These are phyloP conservation scores for Colletotrichum lindemuthianum DNA, from an alignment of 2,329 filamentous ascomycete species.

Conservation along the genomic window DNA sequence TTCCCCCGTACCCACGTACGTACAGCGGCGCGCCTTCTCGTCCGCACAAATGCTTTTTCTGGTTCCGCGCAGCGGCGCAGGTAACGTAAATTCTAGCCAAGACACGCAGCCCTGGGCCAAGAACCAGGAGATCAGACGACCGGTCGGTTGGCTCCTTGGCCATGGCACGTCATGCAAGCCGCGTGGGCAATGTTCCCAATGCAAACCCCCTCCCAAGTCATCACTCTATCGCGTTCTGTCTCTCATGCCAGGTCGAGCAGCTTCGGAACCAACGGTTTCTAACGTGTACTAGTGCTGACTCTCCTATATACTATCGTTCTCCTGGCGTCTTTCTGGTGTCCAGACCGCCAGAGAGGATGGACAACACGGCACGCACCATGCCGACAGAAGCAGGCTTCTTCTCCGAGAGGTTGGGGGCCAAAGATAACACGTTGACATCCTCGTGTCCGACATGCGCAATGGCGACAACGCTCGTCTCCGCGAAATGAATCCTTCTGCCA, in stretches of 20 bases:
- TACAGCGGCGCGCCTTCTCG: neutral
- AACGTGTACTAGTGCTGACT: slow-evolving; percentile 32
- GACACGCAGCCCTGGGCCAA: neutral
- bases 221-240: slow-evolving; percentile 3
- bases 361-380: no score
- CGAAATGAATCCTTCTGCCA: no score
- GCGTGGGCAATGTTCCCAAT: neutral
- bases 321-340: neutral
- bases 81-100: slow-evolving; percentile 2
- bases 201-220: neutral
- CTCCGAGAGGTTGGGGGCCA: no score
- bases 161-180: neutral
- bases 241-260: neutral
- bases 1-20: neutral
- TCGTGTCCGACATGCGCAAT: no score
- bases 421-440: no score
- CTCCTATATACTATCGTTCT: slow-evolving; percentile 1
- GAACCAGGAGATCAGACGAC: neutral
- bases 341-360: no score
- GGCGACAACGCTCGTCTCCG: no score
- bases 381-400: no score
- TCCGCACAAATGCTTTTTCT: neutral
- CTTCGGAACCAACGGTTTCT: slow-evolving; percentile 14
- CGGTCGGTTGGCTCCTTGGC: neutral
- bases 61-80: neutral